phyloP scores from a whole-genome alignment of 441 rosid genomes.

The Brassica balearica region DNA sequence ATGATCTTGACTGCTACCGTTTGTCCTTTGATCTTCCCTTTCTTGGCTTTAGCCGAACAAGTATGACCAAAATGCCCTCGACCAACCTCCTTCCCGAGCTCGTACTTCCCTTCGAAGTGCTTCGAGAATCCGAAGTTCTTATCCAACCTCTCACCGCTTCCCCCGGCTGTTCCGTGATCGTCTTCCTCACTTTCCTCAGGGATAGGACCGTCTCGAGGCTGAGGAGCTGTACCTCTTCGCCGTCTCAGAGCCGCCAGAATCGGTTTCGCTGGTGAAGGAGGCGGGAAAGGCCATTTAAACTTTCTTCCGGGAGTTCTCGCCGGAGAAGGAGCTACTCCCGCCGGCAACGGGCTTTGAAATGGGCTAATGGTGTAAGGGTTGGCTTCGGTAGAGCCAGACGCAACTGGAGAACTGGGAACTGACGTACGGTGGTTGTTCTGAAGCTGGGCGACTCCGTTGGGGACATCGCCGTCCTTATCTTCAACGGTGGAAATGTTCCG shows the following conservation, averaged over 20 bases:
- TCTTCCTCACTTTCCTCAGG: slow-evolving; percentile 53
- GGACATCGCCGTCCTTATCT: slow-evolving; percentile 41
- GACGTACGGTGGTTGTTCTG: slow-evolving; percentile 28
- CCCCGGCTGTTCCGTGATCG: slow-evolving; percentile 49
- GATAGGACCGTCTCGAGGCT: slow-evolving; percentile 56
- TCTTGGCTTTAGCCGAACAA: slow-evolving; percentile 70
- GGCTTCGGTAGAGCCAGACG: slow-evolving; percentile 44
- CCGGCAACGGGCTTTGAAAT: slow-evolving; percentile 68
- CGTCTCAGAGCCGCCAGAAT: slow-evolving; percentile 65
- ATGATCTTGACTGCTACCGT: slow-evolving; percentile 74
- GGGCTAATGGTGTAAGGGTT: slow-evolving; percentile 63
- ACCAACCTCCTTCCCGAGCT: slow-evolving; percentile 66
- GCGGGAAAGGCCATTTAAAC: slow-evolving; percentile 78
- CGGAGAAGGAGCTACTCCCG: slow-evolving; percentile 71
- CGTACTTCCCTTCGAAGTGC: slow-evolving; percentile 58
- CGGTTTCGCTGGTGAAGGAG: slow-evolving; percentile 82
- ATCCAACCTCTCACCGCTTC: slow-evolving; percentile 49
- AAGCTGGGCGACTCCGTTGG: slow-evolving; percentile 42
- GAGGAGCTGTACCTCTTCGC: slow-evolving; percentile 45
- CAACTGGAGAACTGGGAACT: slow-evolving; percentile 44
- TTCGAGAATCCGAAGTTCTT: slow-evolving; percentile 61
- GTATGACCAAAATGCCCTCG: slow-evolving; percentile 86
- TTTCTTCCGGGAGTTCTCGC: slow-evolving; percentile 70
- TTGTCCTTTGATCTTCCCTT: slow-evolving; percentile 69
- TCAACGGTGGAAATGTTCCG: slow-evolving; percentile 49